Evolutionary conservation across 345 rosid genomes (phyloP), one percentile per base, ranked within the genome.

Genomic region (Excoecaria agallocha): DNA sequence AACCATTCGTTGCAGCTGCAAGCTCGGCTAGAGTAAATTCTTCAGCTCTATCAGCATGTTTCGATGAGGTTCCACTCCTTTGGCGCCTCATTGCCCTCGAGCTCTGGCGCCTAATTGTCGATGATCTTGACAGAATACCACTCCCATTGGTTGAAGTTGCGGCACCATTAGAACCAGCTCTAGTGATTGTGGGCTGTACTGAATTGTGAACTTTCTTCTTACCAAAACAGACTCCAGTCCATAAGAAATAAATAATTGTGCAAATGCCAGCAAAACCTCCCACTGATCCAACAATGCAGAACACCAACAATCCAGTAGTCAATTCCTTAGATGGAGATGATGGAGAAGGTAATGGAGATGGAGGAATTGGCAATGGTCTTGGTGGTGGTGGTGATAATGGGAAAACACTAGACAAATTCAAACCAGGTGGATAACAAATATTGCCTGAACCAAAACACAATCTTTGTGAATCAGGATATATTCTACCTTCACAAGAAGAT

Each of bases 41-140:
- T 80, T 93, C 99, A 0, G 97, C 94, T 76, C 83, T 87, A 12
- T 93, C 99, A 0, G 89, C 68, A 51, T 89, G 93, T 80, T 95
- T 91, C 19, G 96, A 91, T n/a, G 96, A 89, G 0, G 97, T 90
- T 19, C 99, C 97, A 55, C 99, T 95, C 84, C 98, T 86, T 71
- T 93, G 99, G 24, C 99, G 90, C 79, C 87, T 86, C 91, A 93
- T 90, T 30, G 74, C 76, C 59, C 91, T 80, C 35, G 99, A 95
- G 69, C 87, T 76, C 86, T 91, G 99, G 6, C 97, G 91, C 80
- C 93, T 75, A 25, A 93, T 81, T 0, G 98, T 86, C 10, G 86
- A 76, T 2, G 97, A 92, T 52, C 93, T 81, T 3, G 92, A 94
- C 17, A 84, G 80, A 13, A 74, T 41, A 15, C 84, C 87, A 13